These are phyloP conservation scores for Oxytropis ochrocephala DNA, from an alignment of 306 rosid genomes.

Conservation along the genomic window DNA sequence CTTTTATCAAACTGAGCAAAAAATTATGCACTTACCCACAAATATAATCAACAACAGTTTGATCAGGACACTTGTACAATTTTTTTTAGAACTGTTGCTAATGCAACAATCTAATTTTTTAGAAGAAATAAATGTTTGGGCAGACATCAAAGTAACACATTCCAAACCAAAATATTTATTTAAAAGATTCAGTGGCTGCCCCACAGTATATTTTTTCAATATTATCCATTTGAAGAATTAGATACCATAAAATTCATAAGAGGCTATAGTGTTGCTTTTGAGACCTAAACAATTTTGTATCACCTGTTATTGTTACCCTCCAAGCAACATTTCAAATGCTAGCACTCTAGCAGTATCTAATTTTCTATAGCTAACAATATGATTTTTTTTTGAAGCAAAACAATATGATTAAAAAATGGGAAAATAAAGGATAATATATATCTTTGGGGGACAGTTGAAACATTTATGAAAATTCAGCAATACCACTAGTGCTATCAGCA, in stretches of 20 bases:
- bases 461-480: conserved; percentile 36
- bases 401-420: not conserved
- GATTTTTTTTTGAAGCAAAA: no score
- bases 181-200: not conserved
- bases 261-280: not conserved
- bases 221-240: not conserved
- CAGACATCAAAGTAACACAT: not conserved
- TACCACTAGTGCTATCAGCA: conserved; percentile 81
- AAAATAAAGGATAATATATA: not conserved
- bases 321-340: conserved; percentile 11
- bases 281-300: not conserved
- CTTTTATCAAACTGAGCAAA: not conserved
- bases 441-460: not conserved
- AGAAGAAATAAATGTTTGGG: not conserved
- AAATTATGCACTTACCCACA: not conserved
- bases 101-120: not conserved
- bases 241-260: not conserved
- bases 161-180: not conserved
- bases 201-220: not conserved
- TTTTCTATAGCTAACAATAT: not conserved
- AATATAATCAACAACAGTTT: not conserved
- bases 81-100: not conserved
- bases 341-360: not conserved
- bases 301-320: not conserved
- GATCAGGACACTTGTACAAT: not conserved